Conservation (phyloP, 495 filamentous ascomycete species). For the Margaritispora aquatica region DNA sequence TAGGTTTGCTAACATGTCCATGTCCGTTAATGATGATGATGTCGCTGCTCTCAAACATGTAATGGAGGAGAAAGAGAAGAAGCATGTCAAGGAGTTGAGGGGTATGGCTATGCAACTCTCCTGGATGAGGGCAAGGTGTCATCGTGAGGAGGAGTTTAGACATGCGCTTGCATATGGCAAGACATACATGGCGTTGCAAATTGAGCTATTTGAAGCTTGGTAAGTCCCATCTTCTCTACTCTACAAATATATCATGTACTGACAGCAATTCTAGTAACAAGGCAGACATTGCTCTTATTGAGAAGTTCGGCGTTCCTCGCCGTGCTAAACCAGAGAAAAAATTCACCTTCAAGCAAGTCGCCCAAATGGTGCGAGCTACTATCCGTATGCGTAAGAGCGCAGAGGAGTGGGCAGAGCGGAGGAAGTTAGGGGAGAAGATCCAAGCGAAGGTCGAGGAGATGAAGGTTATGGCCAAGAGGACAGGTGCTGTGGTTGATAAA, state of each 20-base stretch:
- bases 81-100: slow-evolving; percentile 73
- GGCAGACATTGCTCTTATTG: slow-evolving; percentile 77
- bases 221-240: slow-evolving; percentile 42
- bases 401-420: slow-evolving; percentile 15
- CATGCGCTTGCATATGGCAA: slow-evolving; percentile 74
- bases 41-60: slow-evolving; percentile 22
- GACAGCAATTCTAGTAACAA: slow-evolving; percentile 62
- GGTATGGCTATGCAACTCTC: slow-evolving; percentile 84
- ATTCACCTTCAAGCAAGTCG: slow-evolving; percentile 24
- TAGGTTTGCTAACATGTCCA: slow-evolving; percentile 34
- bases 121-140: slow-evolving; percentile 73
- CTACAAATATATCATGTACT: background rate
- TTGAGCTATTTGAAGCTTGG: slow-evolving; percentile 79
- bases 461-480: slow-evolving; percentile 5
- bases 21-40: slow-evolving; percentile 24
- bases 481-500: background rate
- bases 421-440: slow-evolving; percentile 16
- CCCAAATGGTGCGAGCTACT: slow-evolving; percentile 14
- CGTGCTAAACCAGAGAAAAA: slow-evolving; percentile 36
- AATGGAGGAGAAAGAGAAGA: slow-evolving; percentile 34
- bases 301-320: slow-evolving; percentile 63
- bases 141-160: slow-evolving; percentile 74
- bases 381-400: slow-evolving; percentile 22
- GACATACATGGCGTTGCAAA: slow-evolving; percentile 68
- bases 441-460: slow-evolving; percentile 13